Evolutionary conservation across 2,329 filamentous ascomycete species (phyloP).

Genomic region (Thielaviopsis cerberus): DNA sequence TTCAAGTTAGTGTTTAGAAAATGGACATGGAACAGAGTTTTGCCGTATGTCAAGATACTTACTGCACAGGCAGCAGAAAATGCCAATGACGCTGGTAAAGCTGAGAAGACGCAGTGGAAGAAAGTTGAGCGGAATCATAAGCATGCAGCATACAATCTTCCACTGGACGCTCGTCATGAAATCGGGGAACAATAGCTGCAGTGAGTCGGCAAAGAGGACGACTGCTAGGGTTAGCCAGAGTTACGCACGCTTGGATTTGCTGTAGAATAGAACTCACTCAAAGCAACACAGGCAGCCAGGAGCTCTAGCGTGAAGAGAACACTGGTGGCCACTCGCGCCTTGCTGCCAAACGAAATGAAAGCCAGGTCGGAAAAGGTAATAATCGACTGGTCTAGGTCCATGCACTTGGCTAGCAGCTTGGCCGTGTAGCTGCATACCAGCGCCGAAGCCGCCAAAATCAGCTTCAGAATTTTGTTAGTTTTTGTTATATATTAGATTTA

Average conservation of each 20-base stretch:
- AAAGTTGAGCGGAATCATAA: conserved; percentile 69
- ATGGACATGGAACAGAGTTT: background rate
- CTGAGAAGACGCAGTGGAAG: conserved; percentile 67
- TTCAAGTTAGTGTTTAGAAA: background rate
- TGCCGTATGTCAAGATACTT: too few species aligned
- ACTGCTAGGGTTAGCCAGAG: conserved; percentile 22
- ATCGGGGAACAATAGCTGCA: conserved; percentile 59
- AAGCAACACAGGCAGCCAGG: conserved; percentile 69
- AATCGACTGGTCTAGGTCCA: conserved; percentile 66
- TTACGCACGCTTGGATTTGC: background rate
- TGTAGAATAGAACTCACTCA: conserved; percentile 21
- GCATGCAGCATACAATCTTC: conserved; percentile 67
- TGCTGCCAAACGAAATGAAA: conserved; percentile 72
- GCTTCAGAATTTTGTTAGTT: too few species aligned
- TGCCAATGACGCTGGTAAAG: conserved; percentile 83
- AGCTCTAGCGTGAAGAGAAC: conserved; percentile 77
- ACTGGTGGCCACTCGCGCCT: conserved; percentile 64
- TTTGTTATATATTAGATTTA: too few species aligned
- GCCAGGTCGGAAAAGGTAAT: conserved; percentile 92
- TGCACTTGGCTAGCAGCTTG: conserved; percentile 65
- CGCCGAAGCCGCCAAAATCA: conserved; percentile 56
- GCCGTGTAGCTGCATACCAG: conserved; percentile 71
- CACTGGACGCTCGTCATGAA: conserved; percentile 48
- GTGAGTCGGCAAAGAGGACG: conserved; percentile 82
- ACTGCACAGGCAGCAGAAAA: conserved; percentile 77